Base-by-base conservation (phyloP, 2,329 filamentous ascomycete genomes). In the Colletotrichum agaves region DNA sequence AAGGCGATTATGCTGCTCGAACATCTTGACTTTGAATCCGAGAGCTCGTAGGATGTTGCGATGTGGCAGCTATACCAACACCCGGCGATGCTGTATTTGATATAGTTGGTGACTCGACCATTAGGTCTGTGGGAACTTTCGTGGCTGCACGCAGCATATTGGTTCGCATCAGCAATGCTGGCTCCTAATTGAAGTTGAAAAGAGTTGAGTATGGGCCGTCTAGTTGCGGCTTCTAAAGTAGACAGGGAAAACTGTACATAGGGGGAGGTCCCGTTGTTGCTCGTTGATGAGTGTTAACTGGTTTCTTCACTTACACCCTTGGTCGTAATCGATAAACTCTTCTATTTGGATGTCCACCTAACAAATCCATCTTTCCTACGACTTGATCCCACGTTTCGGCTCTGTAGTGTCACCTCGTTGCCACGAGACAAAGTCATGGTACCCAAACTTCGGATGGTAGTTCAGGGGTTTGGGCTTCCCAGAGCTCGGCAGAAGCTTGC, bases 391-490 rank as follows among this genome's bases (percentile, higher is more conserved):
- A 11, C 27, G 27, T 2, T 8, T 5, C 1, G 27, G 11, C n/a
- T 52, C 19, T n/a, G 27, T 52, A 13, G 27, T 33, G 33, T 69
- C 69, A 5, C 62, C 69, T 12, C 21, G 41, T 49, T 70, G 63
- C 69, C 69, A 71, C 8, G 66, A 67, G 10, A 69, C 17, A 3
- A 71, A 52, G 21, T 71, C 69, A 15, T 71, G 63, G 19, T 69
- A 71, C 12, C 69, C 69, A 23, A 58, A 61, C n/a, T 63, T 19
- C 5, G 11, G 5, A 7, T 50, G 46, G 19, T 60, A 43, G 2
- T n/a, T 55, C 44, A 27, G 1, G 3, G 62, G 56, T 17, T 35
- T 52, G 0, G 19, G 21, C 52, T 53, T 61, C 4, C 5, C 57
- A 2, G 50, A 11, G 12, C 44, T 33, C 4, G 61, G 35, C 8